These are phyloP conservation scores for Ilyonectria destructans DNA, from an alignment of 2,329 filamentous ascomycete genomes.

Conservation along the genomic window DNA sequence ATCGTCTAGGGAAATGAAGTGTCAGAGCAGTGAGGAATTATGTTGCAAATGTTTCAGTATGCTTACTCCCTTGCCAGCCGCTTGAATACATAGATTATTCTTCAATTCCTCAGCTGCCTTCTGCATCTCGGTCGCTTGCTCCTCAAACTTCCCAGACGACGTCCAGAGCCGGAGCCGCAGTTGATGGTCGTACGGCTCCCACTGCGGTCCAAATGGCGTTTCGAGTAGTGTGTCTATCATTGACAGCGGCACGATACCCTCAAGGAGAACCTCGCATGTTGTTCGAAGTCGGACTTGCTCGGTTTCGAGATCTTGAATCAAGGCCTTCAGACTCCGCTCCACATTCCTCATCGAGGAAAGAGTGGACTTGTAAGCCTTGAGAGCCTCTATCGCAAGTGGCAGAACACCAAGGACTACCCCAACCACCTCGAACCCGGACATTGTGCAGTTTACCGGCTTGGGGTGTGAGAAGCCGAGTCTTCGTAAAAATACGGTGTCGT, in stretches of 20 bases:
- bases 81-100: constrained; percentile 1
- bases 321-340: constrained; percentile 8
- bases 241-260: constrained; percentile 18
- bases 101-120: constrained; percentile 9
- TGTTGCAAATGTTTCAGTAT: neutral
- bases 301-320: constrained; percentile 23
- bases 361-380: constrained; percentile 13
- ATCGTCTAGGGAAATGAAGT: constrained; percentile 1
- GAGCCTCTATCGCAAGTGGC: constrained; percentile 19
- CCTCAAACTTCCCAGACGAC: neutral
- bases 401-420: constrained; percentile 22
- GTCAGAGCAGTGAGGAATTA: neutral
- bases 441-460: neutral
- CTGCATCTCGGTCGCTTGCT: constrained; percentile 11
- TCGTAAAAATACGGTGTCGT: neutral
- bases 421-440: constrained; percentile 30
- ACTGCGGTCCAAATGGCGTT: constrained; percentile 25
- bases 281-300: constrained; percentile 28
- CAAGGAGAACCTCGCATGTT: constrained; percentile 23
- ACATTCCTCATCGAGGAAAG: constrained; percentile 13
- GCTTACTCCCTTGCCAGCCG: neutral
- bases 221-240: constrained; percentile 19
- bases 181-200: constrained; percentile 10
- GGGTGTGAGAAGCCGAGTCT: neutral
- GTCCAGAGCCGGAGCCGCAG: constrained; percentile 17